Percentiles rank a stretch among this genome's conserved stretches.
phyloP scores from a whole-genome alignment of 805 yeast genomes.

The Spathaspora boniae region DNA sequence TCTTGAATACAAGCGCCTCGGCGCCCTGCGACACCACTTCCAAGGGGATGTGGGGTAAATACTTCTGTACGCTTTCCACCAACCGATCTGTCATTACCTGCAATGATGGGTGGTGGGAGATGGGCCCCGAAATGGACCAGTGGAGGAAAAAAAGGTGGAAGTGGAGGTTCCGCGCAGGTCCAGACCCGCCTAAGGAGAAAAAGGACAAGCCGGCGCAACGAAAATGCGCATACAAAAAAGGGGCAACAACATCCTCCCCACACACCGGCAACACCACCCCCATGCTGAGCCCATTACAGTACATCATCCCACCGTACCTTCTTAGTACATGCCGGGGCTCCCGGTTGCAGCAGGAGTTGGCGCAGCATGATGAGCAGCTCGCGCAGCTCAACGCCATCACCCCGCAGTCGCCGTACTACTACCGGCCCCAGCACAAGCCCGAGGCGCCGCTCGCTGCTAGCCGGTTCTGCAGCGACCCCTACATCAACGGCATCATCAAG shows the following conservation, averaged over 20 bases:
- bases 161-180: too few relatives aligned
- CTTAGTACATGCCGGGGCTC: conserved; percentile 36
- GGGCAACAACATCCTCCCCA: not conserved
- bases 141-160: not conserved
- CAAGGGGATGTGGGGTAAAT: conserved; percentile 49
- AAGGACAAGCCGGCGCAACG: too few relatives aligned
- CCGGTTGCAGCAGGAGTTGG: conserved; percentile 23
- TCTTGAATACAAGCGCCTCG: conserved; percentile 74
- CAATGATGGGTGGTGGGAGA: not conserved
- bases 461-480: conserved; percentile 25
- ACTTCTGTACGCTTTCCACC: conserved; percentile 37
- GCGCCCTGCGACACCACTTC: conserved; percentile 80
- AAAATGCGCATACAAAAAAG: too few relatives aligned
- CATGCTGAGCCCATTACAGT: conserved; percentile 8
- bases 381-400: conserved; percentile 25
- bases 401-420: conserved; percentile 22
- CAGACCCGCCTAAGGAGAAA: too few relatives aligned
- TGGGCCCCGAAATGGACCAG: not conserved
- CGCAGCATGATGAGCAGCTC: conserved; percentile 20
- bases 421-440: conserved; percentile 8
- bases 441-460: not conserved
- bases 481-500: conserved; percentile 28
- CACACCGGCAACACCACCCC: not conserved
- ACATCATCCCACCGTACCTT: conserved; percentile 42
- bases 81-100: conserved; percentile 59